Evolutionary conservation across 2,329 filamentous ascomycete species (phyloP), one percentile per base, ranked within the genome.

Genomic region (Diplodia corticola): DNA sequence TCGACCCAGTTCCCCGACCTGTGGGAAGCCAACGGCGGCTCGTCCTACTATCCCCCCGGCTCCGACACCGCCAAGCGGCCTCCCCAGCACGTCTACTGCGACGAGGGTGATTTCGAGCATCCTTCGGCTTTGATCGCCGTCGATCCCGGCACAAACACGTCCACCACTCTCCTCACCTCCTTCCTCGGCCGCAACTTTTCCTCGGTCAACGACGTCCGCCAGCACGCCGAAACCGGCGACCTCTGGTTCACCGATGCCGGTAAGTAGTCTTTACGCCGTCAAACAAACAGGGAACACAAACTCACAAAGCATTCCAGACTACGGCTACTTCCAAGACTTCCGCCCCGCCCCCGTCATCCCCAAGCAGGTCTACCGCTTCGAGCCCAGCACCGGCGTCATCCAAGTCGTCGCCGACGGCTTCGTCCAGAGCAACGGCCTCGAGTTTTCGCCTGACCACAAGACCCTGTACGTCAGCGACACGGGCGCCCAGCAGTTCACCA

Each of bases 231-330:
- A 5, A 79, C 78, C 0, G 80, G 80, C 54, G 79, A 82, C 49
- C 73, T 84, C 49, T 84, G 82, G 80, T 84, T 84, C 73, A 83
- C 85, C 9, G 86, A 57, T 40, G 53, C 53, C 33, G 53, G 51
- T 54, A 35, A 33, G 51, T 20, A 35, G 20, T 37, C 10, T 12
- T 9, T 5, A 26, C 24, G 5, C 2, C 17, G n/a, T n/a, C n/a
- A n/a, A 12, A 26, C 17, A 7, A 20, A 17, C 7, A 35, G 3
- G 15, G 3, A 54, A 9, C 5, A 37, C 1, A 22, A 9, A 37
- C 9, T 20, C 20, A 26, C 10, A 17, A 13, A 26, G 9, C 6
- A 2, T 2, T 5, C 24, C 28, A 54, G 59, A 63, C 9, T 64
- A 64, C n/a, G 76, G 74, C 2, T 76, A 69, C 66, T 71, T 71